phyloP scores from a whole-genome alignment of 352 stramenopile species.

The Phytopythium mirpurense region DNA sequence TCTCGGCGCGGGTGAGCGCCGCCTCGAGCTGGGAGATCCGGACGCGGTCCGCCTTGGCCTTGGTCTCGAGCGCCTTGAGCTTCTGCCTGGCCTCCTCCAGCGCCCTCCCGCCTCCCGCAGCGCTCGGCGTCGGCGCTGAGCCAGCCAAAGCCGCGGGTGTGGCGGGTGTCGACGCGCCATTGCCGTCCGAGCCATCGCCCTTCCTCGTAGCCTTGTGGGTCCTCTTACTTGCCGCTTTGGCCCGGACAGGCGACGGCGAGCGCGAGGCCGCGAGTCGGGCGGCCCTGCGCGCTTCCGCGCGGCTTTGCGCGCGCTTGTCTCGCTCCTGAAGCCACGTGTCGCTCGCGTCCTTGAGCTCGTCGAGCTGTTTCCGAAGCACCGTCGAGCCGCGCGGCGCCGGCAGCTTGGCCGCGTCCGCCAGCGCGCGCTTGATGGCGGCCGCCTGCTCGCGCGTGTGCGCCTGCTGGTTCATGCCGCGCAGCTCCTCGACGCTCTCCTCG shows the following conservation, averaged over 20 bases:
- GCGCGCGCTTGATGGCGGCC: slow-evolving; percentile 23
- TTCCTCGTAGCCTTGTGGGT: slow-evolving; percentile 16
- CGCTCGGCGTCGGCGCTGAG: background rate
- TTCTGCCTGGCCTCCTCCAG: slow-evolving; percentile 70
- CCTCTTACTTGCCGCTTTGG: slow-evolving; percentile 7
- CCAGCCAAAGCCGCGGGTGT: slow-evolving; percentile 4
- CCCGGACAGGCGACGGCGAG: background rate
- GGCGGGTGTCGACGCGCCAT: slow-evolving; percentile 12
- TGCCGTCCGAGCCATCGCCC: slow-evolving; percentile 12
- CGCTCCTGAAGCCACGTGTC: slow-evolving; percentile 3
- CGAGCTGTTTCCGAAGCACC: slow-evolving; percentile 57
- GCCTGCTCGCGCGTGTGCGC: slow-evolving; percentile 24
- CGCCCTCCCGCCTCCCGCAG: slow-evolving; percentile 17
- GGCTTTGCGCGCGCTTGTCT: slow-evolving; percentile 2
- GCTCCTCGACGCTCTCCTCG: slow-evolving; percentile 34
- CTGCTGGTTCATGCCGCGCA: slow-evolving; percentile 29
- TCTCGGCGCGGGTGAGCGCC: slow-evolving; percentile 49
- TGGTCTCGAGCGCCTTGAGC: slow-evolving; percentile 60
- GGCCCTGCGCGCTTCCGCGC: slow-evolving; percentile 9
- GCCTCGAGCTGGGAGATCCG: slow-evolving; percentile 78
- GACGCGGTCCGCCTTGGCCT: slow-evolving; percentile 59
- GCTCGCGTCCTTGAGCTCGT: slow-evolving; percentile 14
- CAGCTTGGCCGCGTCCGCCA: slow-evolving; percentile 40
- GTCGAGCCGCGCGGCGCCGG: slow-evolving; percentile 52
- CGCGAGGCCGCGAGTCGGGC: slow-evolving; percentile 6